Evolutionary conservation across 2,329 filamentous ascomycete species (phyloP).

Genomic region (Colletotrichum tropicale): DNA sequence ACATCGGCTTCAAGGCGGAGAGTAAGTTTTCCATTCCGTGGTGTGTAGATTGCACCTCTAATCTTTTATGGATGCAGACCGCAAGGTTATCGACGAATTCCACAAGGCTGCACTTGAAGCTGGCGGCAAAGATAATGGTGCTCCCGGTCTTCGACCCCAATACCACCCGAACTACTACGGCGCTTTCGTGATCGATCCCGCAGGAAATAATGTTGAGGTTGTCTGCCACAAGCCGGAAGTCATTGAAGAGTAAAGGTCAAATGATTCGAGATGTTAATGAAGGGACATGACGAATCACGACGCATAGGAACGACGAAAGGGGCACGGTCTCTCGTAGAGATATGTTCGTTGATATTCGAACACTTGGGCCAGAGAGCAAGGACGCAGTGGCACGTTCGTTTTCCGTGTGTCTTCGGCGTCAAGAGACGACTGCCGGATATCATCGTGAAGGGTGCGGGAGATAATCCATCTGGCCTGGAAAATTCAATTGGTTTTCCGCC

Average conservation of each 20-base stretch:
- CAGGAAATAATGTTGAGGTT: conserved; percentile 58
- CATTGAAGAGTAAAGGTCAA: not conserved
- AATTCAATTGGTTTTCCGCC: not conserved
- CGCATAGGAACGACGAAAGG: not conserved
- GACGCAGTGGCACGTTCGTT: too few relatives aligned
- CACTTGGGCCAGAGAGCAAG: not conserved
- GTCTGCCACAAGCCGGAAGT: conserved; percentile 30
- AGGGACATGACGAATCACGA: not conserved
- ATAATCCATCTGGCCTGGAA: not conserved
- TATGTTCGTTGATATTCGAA: too few relatives aligned
- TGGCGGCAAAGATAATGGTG: conserved; percentile 53
- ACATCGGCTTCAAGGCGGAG: conserved; percentile 35
- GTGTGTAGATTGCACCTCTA: fast-evolving
- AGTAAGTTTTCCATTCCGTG: conserved; percentile 22
- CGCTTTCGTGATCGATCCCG: conserved; percentile 54
- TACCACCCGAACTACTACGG: conserved; percentile 54
- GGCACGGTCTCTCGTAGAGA: too few relatives aligned
- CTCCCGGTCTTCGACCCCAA: conserved; percentile 46
- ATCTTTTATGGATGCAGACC: conserved; percentile 31
- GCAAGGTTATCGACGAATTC: conserved; percentile 47
- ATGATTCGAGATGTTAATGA: not conserved
- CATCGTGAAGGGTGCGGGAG: too few relatives aligned
- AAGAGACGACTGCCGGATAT: too few relatives aligned
- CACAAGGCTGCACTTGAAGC: conserved; percentile 42
- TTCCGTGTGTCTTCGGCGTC: too few relatives aligned